phyloP scores from a whole-genome alignment of 805 yeast species.

The Ogataea angusta region DNA sequence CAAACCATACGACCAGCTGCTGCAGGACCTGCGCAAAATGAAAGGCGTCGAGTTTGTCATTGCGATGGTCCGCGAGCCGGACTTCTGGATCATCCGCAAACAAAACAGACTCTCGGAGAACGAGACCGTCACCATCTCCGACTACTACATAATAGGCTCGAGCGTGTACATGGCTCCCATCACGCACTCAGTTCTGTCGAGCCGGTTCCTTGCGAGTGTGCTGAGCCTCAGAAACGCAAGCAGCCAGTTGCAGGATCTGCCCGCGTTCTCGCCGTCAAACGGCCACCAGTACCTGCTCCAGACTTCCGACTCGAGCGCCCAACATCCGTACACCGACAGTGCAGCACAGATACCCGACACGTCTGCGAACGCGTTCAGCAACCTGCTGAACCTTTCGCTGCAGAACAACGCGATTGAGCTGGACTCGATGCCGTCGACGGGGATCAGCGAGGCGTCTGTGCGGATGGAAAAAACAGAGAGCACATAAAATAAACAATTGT shows the following conservation, averaged over 20 bases:
- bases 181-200: conserved; percentile 65
- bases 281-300: conserved; percentile 48
- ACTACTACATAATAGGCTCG: conserved; percentile 87
- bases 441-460: conserved; percentile 18
- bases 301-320: neutral
- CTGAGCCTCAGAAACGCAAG: conserved; percentile 45
- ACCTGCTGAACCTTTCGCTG: conserved; percentile 27
- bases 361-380: conserved; percentile 29
- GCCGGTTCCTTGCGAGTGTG: conserved; percentile 58
- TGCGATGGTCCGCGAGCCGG: conserved; percentile 77
- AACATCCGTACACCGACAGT: conserved; percentile 3
- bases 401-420: conserved; percentile 26
- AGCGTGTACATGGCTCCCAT: conserved; percentile 89
- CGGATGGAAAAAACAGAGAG: conserved; percentile 6
- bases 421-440: conserved; percentile 24
- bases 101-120: conserved; percentile 61
- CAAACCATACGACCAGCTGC: conserved; percentile 30
- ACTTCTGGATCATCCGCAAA: conserved; percentile 86
- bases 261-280: conserved; percentile 56
- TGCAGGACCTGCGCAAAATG: conserved; percentile 65
- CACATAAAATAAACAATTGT: neutral
- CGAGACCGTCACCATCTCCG: conserved; percentile 56
- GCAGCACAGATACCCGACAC: conserved; percentile 19
- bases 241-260: conserved; percentile 42
- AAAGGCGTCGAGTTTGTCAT: conserved; percentile 83